Evolutionary conservation across 2,329 filamentous ascomycete species (phyloP).

Genomic region (Calonectria pauciramosa): DNA sequence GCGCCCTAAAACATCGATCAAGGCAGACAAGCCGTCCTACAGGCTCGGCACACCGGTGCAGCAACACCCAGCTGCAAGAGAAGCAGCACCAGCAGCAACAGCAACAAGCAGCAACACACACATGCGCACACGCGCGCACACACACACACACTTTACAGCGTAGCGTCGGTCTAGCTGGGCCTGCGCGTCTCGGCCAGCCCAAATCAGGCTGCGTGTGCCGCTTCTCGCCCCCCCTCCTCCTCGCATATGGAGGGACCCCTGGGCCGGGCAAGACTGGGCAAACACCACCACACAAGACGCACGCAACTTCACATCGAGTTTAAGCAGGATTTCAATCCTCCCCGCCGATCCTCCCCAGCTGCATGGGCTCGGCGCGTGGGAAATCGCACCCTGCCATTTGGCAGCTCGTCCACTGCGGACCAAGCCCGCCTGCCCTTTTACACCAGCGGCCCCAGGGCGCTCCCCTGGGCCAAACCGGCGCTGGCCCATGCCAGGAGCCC

Average conservation of each 20-base stretch:
- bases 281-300: not conserved
- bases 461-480: not conserved
- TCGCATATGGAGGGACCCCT: not conserved
- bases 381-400: not conserved
- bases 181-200: not conserved
- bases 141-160: not conserved
- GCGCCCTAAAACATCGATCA: not conserved
- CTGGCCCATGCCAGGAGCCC: not conserved
- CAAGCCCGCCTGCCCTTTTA: not conserved
- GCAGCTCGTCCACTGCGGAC: not conserved
- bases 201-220: conserved; percentile 12
- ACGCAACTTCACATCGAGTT: not conserved
- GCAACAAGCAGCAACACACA: not conserved
- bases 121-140: not conserved
- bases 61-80: not conserved
- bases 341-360: conserved; percentile 19
- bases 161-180: not conserved
- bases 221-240: not conserved
- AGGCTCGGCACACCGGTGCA: not conserved
- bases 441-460: conserved; percentile 5
- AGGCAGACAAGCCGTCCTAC: not conserved
- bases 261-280: not conserved
- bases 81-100: not conserved
- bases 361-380: not conserved
- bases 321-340: conserved; percentile 18